Evolutionary conservation across 176 grass and related monocot species (phyloP), one percentile per base, ranked within the genome.

Genomic region (Ampelocalamus luodianensis): DNA sequence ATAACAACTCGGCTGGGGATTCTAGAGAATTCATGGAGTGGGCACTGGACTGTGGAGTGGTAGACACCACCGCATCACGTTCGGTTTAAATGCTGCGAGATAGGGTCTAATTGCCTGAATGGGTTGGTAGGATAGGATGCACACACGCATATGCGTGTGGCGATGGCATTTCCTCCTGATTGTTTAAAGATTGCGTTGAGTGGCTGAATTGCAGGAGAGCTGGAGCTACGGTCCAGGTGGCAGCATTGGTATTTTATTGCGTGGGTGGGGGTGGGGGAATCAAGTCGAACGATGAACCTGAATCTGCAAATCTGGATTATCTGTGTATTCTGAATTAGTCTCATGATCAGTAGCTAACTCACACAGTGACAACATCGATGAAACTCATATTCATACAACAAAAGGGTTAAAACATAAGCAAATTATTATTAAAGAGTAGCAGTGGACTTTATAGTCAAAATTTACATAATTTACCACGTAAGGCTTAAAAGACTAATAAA

Each of bases 151-250:
- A 27, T 18, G 62, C 39, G 49, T 62, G 71, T 75, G 70, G 71
- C 66, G 71, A 37, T 42, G 53, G 54, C 37, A 13, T 58, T 49
- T 8, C 22, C 0, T 75, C 53, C 32, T 63, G 44, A 22, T 0
- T 82, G 89, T 74, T 87, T 43, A 74, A 74, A 74, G 88, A 56
- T 90, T 72, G 83, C 72, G 83, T 85, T 80, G 66, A n/a, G 42
- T 62, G 22, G 2, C 12, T 42, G 23, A 20, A 3, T 71, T 56
- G 13, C 34, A 50, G 63, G 81, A 34, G 32, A 34, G 32, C 32
- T 34, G 32, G 2, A 12, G 4, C 44, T 24, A 68, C 15, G 15
- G 71, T 48, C 64, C 54, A 27, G 44, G 54, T 58, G 80, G 60
- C 67, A n/a, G 55, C 80, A 12, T 48, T 55, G 13, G 74, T 24